A percentile compares a stretch with the other conserved stretches of the same genome.
phyloP scores from a whole-genome alignment of 1,284 basidiomycete genomes.

The Cutaneotrichosporon cavernicola region DNA sequence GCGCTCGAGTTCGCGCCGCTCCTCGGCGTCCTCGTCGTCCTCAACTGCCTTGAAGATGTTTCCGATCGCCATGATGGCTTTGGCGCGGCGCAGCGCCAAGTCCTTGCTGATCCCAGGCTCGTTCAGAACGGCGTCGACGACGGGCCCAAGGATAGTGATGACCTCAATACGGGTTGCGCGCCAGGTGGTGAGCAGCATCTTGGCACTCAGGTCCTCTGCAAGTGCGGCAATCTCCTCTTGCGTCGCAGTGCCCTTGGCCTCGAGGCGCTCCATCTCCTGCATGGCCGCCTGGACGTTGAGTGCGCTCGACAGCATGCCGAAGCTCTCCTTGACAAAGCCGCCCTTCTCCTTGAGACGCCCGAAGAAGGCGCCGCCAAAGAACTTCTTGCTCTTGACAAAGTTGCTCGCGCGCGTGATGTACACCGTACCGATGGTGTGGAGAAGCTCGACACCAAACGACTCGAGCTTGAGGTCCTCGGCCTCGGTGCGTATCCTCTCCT shows the following conservation, averaged over 20 bases:
- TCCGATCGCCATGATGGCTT: slow-evolving; percentile 78
- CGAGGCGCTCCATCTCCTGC: slow-evolving; percentile 87
- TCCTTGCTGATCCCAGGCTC: slow-evolving; percentile 69
- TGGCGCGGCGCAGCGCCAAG: slow-evolving; percentile 74
- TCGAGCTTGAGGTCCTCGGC: slow-evolving; percentile 97
- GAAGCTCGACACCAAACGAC: slow-evolving; percentile 93
- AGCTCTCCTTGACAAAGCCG: slow-evolving; percentile 85
- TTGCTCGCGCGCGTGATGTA: slow-evolving; percentile 92
- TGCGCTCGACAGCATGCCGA: slow-evolving; percentile 78
- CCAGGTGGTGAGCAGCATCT: slow-evolving; percentile 95
- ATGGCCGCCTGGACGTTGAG: slow-evolving; percentile 65
- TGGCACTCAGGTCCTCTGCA: slow-evolving; percentile 92
- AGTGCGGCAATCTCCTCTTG: slow-evolving; percentile 81
- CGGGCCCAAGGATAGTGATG: slow-evolving; percentile 64
- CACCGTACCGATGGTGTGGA: slow-evolving; percentile 72
- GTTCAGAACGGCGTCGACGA: slow-evolving; percentile 76
- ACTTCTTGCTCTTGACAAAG: slow-evolving; percentile 86
- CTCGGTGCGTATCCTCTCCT: slow-evolving; percentile 74
- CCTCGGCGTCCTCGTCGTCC: slow-evolving; percentile 86
- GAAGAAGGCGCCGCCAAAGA: slow-evolving; percentile 79
- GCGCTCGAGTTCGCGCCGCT: slow-evolving; percentile 84
- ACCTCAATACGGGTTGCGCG: slow-evolving; percentile 90
- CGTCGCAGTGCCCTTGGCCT: slow-evolving; percentile 75
- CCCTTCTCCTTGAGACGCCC: slow-evolving; percentile 94
- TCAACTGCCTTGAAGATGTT: slow-evolving; percentile 77